Base-by-base conservation (phyloP, 805 yeast genomes). In the Pichia cephalocereana region DNA sequence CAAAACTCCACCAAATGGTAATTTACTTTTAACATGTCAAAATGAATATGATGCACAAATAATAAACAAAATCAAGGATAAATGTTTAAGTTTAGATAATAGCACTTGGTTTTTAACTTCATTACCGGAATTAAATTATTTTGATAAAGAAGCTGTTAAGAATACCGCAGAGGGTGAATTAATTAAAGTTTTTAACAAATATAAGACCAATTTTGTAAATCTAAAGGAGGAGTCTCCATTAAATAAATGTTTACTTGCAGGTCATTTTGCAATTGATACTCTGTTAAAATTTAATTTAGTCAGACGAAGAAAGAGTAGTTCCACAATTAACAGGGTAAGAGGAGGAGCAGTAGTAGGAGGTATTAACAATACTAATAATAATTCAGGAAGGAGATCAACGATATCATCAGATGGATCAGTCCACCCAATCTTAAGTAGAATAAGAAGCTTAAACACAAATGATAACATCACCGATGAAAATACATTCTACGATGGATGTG, bases 201-300 rank as follows among this genome's bases (percentile, higher is more conserved):
- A 39, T 14, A 18, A 27, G 1, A 15, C 18, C 7, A 14, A 26
- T 1, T 11, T 34, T 11, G 3, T 6, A 2, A 27, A 38, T n/a
- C 34, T 47, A 12, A 43, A 43, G 15, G 6, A 11, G 1, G 75
- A 75, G 42, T 75, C 83, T 2, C 76, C 82, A 1, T 52, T 79
- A n/a, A 70, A 69, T 51, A 55, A 72, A 43, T 68, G 79, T 1
- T 59, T 75, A 1, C 57, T 75, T 23, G 74, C 82, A 3, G 80
- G 82, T 4, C 64, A 75, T 10, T 62, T 76, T 23, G 75, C 83
- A 8, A 60, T 77, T 43, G 82, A 80, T 27, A 65, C 60, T 39
- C 69, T 77, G 44, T 61, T 71, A 30, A 79, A 78, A 55, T 71
- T 72, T 52, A 68, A 70, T 37, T 61, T 60, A 18, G 57, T 72